Base-by-base conservation (phyloP, 805 yeast species). In the Kodamaea fukazawae region DNA sequence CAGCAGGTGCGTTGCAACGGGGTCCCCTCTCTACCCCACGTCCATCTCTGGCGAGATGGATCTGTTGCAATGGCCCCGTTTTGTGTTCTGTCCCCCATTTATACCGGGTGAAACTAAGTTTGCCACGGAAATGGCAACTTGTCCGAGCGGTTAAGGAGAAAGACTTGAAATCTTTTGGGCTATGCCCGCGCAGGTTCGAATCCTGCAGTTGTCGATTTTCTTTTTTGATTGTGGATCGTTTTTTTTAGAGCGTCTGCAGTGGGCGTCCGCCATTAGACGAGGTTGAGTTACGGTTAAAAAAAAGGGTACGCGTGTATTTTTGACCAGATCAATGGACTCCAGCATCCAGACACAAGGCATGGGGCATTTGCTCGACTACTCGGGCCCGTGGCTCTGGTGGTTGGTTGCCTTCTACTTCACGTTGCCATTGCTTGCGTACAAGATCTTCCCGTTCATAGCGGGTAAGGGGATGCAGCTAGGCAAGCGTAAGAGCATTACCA, bases 401-500 rank as follows among this genome's bases (percentile, higher is more conserved):
- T 48, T 80, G 10, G 45, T 78, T 1, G 61, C 54, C 1, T 32
- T 77, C 3, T 82, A 81, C 63, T 37, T 75, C 0, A 44, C 61
- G 4, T 50, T 75, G 12, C 82, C 82, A 0, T 7, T 75, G 7
- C 7, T 66, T 1, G 67, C 71, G 11, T 75, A 73, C 51, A 42
- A 55, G 2, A 32, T 69, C 0, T 46, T 75, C 4, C 79, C 80
- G 1, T 51, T 53, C 18, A 29, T 72, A 10, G 36, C 56, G 4
- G 48, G 58, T 25, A 54, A 55, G 16, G 49, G 55, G 12, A 39
- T 48, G 7, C 53, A 45, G 27, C 32, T 49, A 1, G 49, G 60
- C 15, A 56, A 50, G 23, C 47, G 54, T 43, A 78, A 71, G 46
- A 75, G 87, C 38, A 80, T 87, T 4, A 73, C 85, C 7, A 79